phyloP scores from a whole-genome alignment of 108 stramenopile species.

The Cyclotella baltica region DNA sequence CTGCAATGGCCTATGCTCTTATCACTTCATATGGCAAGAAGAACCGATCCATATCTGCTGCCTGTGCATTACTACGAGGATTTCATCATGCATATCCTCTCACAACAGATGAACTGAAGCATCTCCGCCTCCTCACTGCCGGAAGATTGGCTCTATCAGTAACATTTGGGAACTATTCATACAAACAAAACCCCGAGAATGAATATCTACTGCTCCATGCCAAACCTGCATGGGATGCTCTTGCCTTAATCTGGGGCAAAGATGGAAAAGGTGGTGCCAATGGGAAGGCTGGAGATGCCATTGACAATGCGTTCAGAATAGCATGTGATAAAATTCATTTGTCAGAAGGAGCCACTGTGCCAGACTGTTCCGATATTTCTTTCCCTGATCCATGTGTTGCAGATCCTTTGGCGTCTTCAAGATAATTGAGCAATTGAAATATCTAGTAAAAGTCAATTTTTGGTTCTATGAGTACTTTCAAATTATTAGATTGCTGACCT shows the following conservation, averaged over 20 bases:
- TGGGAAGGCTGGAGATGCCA: conserved; percentile 34
- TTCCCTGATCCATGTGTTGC: conserved; percentile 77
- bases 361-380: conserved; percentile 68
- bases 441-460: no score
- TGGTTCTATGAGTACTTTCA: no score
- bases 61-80: conserved; percentile 82
- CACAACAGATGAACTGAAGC: conserved; percentile 67
- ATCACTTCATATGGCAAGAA: conserved; percentile 77
- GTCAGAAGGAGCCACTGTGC: conserved; percentile 31
- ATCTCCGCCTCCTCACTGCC: conserved; percentile 75
- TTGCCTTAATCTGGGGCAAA: conserved; percentile 78
- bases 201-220: conserved; percentile 88
- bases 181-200: conserved; percentile 81
- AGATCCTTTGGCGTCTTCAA: conserved; percentile 61
- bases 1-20: conserved; percentile 90
- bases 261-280: conserved; percentile 49
- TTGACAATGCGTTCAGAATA: conserved; percentile 64
- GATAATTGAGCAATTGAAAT: conserved; percentile 22
- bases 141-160: conserved; percentile 82
- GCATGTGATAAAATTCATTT: conserved; percentile 59
- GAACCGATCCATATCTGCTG: conserved; percentile 72
- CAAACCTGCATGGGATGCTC: conserved; percentile 85
- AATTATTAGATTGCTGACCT: no score
- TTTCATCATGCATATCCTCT: conserved; percentile 72
- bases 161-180: conserved; percentile 84